Evolutionary conservation across 768 basidiomycete genomes (phyloP).

Genomic region (Cystobasidium tubakii): DNA sequence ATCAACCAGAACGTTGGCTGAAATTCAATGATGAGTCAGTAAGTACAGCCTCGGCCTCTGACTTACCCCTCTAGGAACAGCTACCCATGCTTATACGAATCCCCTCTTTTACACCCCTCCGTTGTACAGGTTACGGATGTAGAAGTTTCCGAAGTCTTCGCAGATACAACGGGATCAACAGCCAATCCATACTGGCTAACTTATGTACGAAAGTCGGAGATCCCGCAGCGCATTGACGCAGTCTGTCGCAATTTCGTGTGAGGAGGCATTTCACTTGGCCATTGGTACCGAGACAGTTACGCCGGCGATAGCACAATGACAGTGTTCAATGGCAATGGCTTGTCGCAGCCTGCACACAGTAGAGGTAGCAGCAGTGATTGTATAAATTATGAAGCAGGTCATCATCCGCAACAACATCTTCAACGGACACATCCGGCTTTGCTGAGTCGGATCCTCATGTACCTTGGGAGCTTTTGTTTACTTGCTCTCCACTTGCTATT

Average conservation of each 20-base stretch:
- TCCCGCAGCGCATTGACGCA: constrained; percentile 7
- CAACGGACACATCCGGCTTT: no score
- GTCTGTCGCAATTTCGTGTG: constrained; percentile 26
- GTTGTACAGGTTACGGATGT: constrained; percentile 40
- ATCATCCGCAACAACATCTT: no score
- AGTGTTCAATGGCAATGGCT: no score
- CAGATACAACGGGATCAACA: constrained; percentile 35
- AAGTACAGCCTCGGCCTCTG: background rate
- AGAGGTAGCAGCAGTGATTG: no score
- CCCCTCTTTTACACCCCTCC: no score
- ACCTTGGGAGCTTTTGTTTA: no score
- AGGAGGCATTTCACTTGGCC: background rate
- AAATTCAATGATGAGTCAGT: constrained; percentile 40
- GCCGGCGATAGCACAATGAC: no score
- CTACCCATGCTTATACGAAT: background rate
- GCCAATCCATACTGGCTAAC: constrained; percentile 38
- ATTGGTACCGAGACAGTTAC: no score
- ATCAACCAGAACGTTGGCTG: constrained; percentile 38
- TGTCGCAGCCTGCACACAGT: no score
- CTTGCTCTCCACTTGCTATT: no score
- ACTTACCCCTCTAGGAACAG: background rate
- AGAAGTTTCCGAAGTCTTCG: constrained; percentile 34
- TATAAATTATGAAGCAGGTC: no score
- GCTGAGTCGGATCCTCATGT: no score
- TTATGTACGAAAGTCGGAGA: constrained; percentile 24